Evolutionary conservation across 192 early-diverging fungal species (phyloP), one percentile per base, ranked within the genome.

Genomic region (Coemansia sp.): DNA sequence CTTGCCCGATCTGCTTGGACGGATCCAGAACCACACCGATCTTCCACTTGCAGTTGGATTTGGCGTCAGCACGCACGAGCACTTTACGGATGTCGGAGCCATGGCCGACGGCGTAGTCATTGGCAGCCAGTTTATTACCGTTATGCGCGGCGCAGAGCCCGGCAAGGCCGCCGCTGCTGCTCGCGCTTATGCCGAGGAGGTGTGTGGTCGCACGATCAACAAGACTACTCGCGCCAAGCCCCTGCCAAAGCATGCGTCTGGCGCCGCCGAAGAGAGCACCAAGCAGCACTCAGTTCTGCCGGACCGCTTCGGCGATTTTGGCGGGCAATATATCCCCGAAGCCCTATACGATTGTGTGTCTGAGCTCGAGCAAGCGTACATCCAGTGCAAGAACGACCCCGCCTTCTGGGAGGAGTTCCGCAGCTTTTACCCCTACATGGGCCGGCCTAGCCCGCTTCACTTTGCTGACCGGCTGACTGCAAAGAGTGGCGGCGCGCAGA

Each of bases 321-420:
- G 97, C 73, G 97, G 97, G 24, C 95, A 95, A 73, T 99, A 99
- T 81, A 93, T 97, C 7, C 95, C 97, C 11, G 97, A 99, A 78
- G 92, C 97, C n/a, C 87, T 99, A 31, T 93, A 98, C 20, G 95
- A 95, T 75, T 98, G 96, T 75, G 80, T 99, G 66, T 87, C 90
- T 15, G 93, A 97, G 86, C 87, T 99, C 63, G 96, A 93, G 77
- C 82, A 84, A 36, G 93, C 91, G n/a, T 99, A 91, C 78, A 86
- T 90, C 13, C 78, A 87, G 29, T 94, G 94, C 61, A 90, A 88
- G 77, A 80, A 91, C 63, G 96, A 97, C 75, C 94, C 96, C 3
- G 85, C 77, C n/a, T 99, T 99, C 87, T 94, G 92, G 91, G 90
- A 89, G 49, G 96, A 99, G 82, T 95, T 96, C 84, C 87, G 90